Percentiles rank a stretch among this genome's conserved stretches.
These are phyloP conservation scores for Bruguiera gymnorhiza DNA, from an alignment of 345 rosid species.

Conservation along the genomic window DNA sequence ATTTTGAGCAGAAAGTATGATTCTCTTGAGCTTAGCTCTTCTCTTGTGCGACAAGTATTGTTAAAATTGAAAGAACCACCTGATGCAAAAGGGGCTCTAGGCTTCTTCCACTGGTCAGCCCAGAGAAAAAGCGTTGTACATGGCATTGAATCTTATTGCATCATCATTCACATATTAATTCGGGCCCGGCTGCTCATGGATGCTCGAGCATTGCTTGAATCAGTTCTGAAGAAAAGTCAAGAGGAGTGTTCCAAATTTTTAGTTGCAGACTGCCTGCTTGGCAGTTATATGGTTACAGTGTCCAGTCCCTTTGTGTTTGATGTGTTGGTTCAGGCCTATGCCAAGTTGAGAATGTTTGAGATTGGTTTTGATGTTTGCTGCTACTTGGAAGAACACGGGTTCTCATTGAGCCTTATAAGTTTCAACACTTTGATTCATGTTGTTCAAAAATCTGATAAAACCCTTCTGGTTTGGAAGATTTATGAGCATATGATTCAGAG, in stretches of 20 bases:
- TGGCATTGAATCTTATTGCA: conserved; percentile 44
- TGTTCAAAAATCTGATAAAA: conserved; percentile 50
- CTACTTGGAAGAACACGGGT: conserved; percentile 46
- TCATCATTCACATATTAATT: conserved; percentile 56
- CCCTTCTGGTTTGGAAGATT: conserved; percentile 56
- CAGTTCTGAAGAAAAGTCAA: conserved; percentile 38
- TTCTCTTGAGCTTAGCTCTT: conserved; percentile 34
- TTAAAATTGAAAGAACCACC: conserved; percentile 58
- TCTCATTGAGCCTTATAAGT: conserved; percentile 45
- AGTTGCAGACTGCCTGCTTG: conserved; percentile 49
- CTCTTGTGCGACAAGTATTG: conserved; percentile 42
- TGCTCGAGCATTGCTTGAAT: conserved; percentile 60
- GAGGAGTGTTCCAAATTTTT: conserved; percentile 19
- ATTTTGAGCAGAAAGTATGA: conserved; percentile 42
- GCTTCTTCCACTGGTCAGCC: conserved; percentile 80
- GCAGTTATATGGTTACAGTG: conserved; percentile 32
- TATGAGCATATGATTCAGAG: conserved; percentile 55
- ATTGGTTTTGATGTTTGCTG: conserved; percentile 56
- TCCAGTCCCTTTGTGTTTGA: conserved; percentile 62
- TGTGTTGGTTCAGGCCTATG: conserved; percentile 59
- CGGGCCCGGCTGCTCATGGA: conserved; percentile 50
- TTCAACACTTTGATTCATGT: conserved; percentile 57
- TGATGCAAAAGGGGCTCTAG: conserved; percentile 60
- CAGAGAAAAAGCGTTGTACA: conserved; percentile 43
- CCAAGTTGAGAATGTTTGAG: conserved; percentile 55